phyloP scores from a whole-genome alignment of 1,284 basidiomycete species.

The Moesziomyces aphidis region DNA sequence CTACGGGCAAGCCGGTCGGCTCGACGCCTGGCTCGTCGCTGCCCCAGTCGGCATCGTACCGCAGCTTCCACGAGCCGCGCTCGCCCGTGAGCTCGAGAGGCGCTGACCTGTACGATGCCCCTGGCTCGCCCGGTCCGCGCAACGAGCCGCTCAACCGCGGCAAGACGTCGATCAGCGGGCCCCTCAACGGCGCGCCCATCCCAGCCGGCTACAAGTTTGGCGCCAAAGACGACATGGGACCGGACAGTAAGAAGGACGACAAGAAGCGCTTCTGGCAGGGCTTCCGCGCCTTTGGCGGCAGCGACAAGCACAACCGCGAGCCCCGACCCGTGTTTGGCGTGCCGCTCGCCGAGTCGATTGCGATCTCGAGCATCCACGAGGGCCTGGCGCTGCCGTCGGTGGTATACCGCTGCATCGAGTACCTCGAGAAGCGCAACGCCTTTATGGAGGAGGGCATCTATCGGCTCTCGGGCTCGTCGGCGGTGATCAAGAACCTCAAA shows the following conservation, averaged over 20 bases:
- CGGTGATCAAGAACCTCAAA: slow-evolving; percentile 91
- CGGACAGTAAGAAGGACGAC: slow-evolving; percentile 44
- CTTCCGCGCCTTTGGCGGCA: slow-evolving; percentile 46
- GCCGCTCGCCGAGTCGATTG: slow-evolving; percentile 85
- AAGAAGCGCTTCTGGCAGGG: slow-evolving; percentile 67
- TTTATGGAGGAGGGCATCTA: slow-evolving; percentile 98
- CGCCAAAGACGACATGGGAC: slow-evolving; percentile 38
- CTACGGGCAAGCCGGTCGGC: slow-evolving; percentile 15
- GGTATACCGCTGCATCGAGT: slow-evolving; percentile 82
- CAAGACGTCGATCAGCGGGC: slow-evolving; percentile 83
- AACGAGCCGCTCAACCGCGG: slow-evolving; percentile 20
- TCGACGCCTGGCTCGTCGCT: slow-evolving; percentile 20
- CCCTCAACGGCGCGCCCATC: slow-evolving; percentile 84
- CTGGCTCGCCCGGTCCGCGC: slow-evolving; percentile 36
- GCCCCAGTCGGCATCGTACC: slow-evolving; percentile 35
- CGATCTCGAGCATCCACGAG: slow-evolving; percentile 79
- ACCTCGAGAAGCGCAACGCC: slow-evolving; percentile 78
- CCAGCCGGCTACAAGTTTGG: slow-evolving; percentile 87
- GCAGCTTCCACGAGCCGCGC: slow-evolving; percentile 43
- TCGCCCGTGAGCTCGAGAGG: slow-evolving; percentile 20
- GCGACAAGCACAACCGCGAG: slow-evolving; percentile 45
- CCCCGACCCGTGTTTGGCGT: slow-evolving; percentile 83
- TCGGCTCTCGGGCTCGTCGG: slow-evolving; percentile 74
- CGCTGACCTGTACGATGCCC: slow-evolving; percentile 28
- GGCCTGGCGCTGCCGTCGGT: slow-evolving; percentile 87